Base-by-base conservation (phyloP, 768 basidiomycete genomes). In the Serendipita sp. region DNA sequence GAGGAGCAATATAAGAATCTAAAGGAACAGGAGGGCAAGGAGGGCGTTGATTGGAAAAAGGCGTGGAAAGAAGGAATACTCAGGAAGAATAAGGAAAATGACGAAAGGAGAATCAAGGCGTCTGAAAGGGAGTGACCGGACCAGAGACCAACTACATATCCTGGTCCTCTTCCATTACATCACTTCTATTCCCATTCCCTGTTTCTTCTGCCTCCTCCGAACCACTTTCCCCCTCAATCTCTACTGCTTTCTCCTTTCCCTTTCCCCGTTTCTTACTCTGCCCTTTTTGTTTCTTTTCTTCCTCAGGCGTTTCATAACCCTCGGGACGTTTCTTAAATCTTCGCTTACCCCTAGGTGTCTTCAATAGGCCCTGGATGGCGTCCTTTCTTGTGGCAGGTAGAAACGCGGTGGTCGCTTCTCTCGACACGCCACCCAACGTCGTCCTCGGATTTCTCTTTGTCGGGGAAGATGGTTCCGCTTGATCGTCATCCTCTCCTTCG, bases 391-490 rank as follows among this genome's bases (percentile, higher is more conserved):
- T 45, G 30, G 16, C 63, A 45, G 56, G 65, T 15, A 68, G 62
- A 34, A 68, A 48, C 18, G 66, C 18, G 58, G 64, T 45, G n/a
- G 67, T 60, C 15, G 38, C 51, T 28, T 63, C 53, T 15, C 30
- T 24, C 16, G 24, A 41, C 45, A 41, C 47, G 48, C 51, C 28
- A 24, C 35, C 15, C 24, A 30, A 3, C 41, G 30, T 34, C 44
- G 34, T 3, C 18, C 11, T 18, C 18, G 1, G 73, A 75, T 69
- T 67, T 75, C 75, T 74, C 70, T 76, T 74, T 71, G 78, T 76
- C 69, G 78, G 77, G 72, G 76, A 79, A 10, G 78, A 72, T n/a
- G 76, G 75, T 69, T 76, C 76, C 7, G 77, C 78, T 41, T 41
- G 41, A 7, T 41, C 41, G 41, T 41, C 13, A 15, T 76, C 76